These are phyloP conservation scores for Phytophthora macrochlamydospora DNA, from an alignment of 352 stramenopile genomes.

Conservation along the genomic window DNA sequence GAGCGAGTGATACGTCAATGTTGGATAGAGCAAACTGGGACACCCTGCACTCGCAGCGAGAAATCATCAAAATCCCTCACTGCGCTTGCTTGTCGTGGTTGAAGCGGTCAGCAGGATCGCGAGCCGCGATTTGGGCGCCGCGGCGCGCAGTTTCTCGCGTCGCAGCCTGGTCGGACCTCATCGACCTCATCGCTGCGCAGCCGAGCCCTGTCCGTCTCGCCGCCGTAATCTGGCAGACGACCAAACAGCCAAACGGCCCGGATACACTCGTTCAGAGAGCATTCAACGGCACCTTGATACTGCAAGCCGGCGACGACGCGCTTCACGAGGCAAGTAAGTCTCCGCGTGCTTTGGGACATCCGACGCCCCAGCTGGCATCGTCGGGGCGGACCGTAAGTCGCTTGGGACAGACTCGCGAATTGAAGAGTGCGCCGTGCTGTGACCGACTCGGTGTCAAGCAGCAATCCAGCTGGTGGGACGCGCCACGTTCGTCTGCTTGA, in stretches of 20 bases:
- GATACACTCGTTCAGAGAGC: not conserved
- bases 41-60: too few relatives aligned
- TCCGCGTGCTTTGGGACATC: constrained; percentile 5
- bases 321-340: too few relatives aligned
- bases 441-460: constrained; percentile 27
- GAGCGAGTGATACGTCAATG: too few relatives aligned
- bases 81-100: not conserved
- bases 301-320: constrained; percentile 14
- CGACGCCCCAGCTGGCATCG: constrained; percentile 18
- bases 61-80: too few relatives aligned
- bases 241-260: not conserved
- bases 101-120: not conserved
- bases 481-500: constrained; percentile 4
- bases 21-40: too few relatives aligned
- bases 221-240: not conserved
- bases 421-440: not conserved
- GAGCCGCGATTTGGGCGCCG: not conserved
- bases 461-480: constrained; percentile 11
- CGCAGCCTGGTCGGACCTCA: not conserved
- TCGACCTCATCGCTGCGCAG: too few relatives aligned
- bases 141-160: not conserved
- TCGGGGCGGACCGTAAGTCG: constrained; percentile 13
- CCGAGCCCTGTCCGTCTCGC: not conserved
- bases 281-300: constrained; percentile 2
- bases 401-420: not conserved